Evolutionary conservation across 2,329 filamentous ascomycete species (phyloP).

Genomic region (Colletotrichum musae): DNA sequence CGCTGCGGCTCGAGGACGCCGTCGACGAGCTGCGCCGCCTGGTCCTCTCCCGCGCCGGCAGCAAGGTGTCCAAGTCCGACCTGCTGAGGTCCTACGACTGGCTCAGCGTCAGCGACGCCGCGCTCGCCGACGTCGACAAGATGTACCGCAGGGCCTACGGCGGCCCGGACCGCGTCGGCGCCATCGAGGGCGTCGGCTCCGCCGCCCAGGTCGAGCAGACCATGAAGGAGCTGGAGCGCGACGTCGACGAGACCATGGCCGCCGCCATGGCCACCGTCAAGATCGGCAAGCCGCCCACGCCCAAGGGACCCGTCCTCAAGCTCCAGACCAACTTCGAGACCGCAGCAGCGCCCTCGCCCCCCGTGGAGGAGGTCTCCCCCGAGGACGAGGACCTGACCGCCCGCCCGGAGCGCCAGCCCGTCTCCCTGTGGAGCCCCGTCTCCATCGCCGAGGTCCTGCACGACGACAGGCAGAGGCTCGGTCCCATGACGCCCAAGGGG

Average conservation of each 20-base stretch:
- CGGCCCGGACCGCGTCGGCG: slow-evolving; percentile 60
- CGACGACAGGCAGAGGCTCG: slow-evolving; percentile 51
- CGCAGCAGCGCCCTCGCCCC: slow-evolving; percentile 19
- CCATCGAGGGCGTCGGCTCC: slow-evolving; percentile 59
- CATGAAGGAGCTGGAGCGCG: slow-evolving; percentile 30
- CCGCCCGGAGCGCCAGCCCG: slow-evolving; percentile 49
- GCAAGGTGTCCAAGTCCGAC: slow-evolving; percentile 64
- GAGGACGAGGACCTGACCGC: slow-evolving; percentile 56
- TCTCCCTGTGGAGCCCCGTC: slow-evolving; percentile 48
- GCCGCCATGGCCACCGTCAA: slow-evolving; percentile 25
- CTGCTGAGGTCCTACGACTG: slow-evolving; percentile 71
- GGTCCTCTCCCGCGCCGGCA: slow-evolving; percentile 67
- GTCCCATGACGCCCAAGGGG: slow-evolving; percentile 70
- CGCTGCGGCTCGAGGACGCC: slow-evolving; percentile 68
- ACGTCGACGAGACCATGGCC: slow-evolving; percentile 28
- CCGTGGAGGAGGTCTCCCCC: slow-evolving; percentile 45
- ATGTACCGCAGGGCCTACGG: slow-evolving; percentile 72
- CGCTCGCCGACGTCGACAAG: slow-evolving; percentile 67
- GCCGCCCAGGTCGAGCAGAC: slow-evolving; percentile 39
- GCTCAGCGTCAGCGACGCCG: slow-evolving; percentile 65
- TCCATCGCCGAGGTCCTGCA: slow-evolving; percentile 63
- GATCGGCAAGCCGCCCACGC: slow-evolving; percentile 38
- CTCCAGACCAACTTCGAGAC: slow-evolving; percentile 60
- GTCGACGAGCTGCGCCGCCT: slow-evolving; percentile 75
- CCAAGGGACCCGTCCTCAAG: slow-evolving; percentile 52